Percentiles rank a stretch among this genome's conserved stretches.
Conservation (phyloP, 305 asterid species). For the Fraxinus ornus region DNA sequence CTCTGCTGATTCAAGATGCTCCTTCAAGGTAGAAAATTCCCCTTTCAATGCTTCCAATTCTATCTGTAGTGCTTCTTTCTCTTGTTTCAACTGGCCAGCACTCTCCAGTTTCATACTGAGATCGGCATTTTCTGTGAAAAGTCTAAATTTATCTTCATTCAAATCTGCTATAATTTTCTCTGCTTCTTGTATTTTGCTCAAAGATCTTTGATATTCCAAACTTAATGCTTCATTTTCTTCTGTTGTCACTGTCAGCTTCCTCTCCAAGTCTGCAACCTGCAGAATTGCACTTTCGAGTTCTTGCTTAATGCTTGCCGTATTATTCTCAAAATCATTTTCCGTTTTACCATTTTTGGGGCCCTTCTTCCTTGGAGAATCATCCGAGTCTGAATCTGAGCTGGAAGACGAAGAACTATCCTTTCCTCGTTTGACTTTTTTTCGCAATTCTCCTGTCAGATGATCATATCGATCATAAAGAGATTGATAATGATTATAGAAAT, state of each 20-base stretch:
- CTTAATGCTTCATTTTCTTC: constrained; percentile 59
- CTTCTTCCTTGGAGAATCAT: constrained; percentile 40
- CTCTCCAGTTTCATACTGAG: constrained; percentile 2
- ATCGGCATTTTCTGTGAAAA: constrained; percentile 7
- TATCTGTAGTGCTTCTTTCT: constrained; percentile 24
- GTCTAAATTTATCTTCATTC: constrained; percentile 33
- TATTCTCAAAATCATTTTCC: constrained; percentile 16
- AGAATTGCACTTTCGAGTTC: constrained; percentile 58
- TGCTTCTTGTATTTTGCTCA: constrained; percentile 47
- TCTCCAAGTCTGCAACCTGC: constrained; percentile 60
- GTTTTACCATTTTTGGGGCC: constrained; percentile 55
- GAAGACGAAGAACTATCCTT: constrained; percentile 65
- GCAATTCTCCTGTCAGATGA: constrained; percentile 73
- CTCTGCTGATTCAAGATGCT: constrained; percentile 39
- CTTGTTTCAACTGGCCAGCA: constrained; percentile 26
- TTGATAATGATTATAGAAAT: constrained; percentile 63
- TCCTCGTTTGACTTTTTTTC: constrained; percentile 45
- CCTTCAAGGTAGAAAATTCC: constrained; percentile 29
- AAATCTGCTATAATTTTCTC: constrained; percentile 42
- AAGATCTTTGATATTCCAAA: constrained; percentile 39
- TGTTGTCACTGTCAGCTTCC: constrained; percentile 40
- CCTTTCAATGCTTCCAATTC: constrained; percentile 37
- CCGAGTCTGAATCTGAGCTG: constrained; percentile 76
- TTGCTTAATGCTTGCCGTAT: constrained; percentile 35
- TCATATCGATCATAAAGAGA: constrained; percentile 70